Base-by-base conservation (phyloP, 164 flowering plant species). In the Magnolia officinalis region DNA sequence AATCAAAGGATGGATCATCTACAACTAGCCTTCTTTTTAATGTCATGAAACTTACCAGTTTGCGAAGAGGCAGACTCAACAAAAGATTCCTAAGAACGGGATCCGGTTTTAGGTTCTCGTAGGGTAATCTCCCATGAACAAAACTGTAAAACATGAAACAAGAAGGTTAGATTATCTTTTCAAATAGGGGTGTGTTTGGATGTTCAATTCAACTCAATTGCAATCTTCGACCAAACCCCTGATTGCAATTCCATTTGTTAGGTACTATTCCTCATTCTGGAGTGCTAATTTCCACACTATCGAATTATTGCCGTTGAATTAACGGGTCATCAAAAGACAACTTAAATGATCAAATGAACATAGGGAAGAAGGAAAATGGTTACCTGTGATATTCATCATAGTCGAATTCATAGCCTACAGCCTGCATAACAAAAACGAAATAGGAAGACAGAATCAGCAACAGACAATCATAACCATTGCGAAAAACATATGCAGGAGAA, bases 121-220 rank as follows among this genome's bases (percentile, higher is more conserved):
- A 95, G 1, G 98, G 98, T 75, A 95, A 79, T 85, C 90, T 88
- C 68, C 99, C 99, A 78, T 95, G 97, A 75, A 92, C 98, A 82
- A 80, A 92, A 74, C 97, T 95, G 85, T 66, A 75, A 72, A 79
- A 78, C 52, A 55, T 2, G 18, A 55, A 55, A 55, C 18, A 55
- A 55, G 45, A 9, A 8, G 61, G 61, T 55, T 55, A 55, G 61
- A 8, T 9, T 9, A 37, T 37, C 6, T 37, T 37, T 37, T 37
- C 6, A 2, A 37, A 37, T 37, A 37, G 45, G 45, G 45, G 45
- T 37, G 45, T 37, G 45, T 16, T 55, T 55, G 61, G 11, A 55
- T 16, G 18, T 55, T 55, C 61, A 11, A 55, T 0, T 55, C 61
- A 14, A 11, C 61, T 11, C 18, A 55, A 55, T 55, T 16, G 18